phyloP scores from a whole-genome alignment of 345 rosid species.

The Toxicodendron radicans region DNA sequence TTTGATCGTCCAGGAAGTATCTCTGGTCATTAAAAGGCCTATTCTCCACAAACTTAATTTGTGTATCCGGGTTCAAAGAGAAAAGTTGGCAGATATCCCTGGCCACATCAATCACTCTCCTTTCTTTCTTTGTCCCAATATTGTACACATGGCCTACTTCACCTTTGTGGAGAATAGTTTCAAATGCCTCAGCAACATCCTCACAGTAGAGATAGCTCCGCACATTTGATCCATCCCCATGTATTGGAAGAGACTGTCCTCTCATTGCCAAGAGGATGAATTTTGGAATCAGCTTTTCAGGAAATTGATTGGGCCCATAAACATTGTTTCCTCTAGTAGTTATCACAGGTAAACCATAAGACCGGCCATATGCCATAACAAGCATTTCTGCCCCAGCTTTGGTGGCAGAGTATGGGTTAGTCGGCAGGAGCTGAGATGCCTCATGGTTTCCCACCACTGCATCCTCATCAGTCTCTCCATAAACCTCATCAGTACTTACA shows the following conservation, averaged over 20 bases:
- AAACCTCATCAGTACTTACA: slow-evolving; percentile 54
- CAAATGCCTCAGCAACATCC: slow-evolving; percentile 57
- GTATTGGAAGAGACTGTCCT: slow-evolving; percentile 46
- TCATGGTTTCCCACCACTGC: slow-evolving; percentile 49
- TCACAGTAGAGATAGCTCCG: slow-evolving; percentile 46
- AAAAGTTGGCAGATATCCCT: slow-evolving; percentile 43
- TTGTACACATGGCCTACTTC: slow-evolving; percentile 52
- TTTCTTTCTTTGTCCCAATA: slow-evolving; percentile 48
- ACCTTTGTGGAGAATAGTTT: slow-evolving; percentile 46
- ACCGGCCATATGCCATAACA: slow-evolving; percentile 49
- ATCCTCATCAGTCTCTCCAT: slow-evolving; percentile 50
- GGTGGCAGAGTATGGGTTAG: slow-evolving; percentile 52
- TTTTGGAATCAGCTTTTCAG: slow-evolving; percentile 48
- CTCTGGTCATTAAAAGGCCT: slow-evolving; percentile 58
- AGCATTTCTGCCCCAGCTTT: slow-evolving; percentile 58
- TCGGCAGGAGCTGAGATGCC: slow-evolving; percentile 51
- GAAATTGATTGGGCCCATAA: slow-evolving; percentile 48
- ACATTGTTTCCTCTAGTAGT: slow-evolving; percentile 54
- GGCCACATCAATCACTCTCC: slow-evolving; percentile 52
- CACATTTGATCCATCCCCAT: slow-evolving; percentile 49
- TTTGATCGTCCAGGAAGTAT: slow-evolving; percentile 53
- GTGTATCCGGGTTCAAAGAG: slow-evolving; percentile 32
- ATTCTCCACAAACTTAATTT: slow-evolving; percentile 45
- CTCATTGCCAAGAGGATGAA: slow-evolving; percentile 47
- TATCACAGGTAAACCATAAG: slow-evolving; percentile 50